These are phyloP conservation scores for Takashimella tepidaria DNA, from an alignment of 1,284 basidiomycete species.

Conservation along the genomic window DNA sequence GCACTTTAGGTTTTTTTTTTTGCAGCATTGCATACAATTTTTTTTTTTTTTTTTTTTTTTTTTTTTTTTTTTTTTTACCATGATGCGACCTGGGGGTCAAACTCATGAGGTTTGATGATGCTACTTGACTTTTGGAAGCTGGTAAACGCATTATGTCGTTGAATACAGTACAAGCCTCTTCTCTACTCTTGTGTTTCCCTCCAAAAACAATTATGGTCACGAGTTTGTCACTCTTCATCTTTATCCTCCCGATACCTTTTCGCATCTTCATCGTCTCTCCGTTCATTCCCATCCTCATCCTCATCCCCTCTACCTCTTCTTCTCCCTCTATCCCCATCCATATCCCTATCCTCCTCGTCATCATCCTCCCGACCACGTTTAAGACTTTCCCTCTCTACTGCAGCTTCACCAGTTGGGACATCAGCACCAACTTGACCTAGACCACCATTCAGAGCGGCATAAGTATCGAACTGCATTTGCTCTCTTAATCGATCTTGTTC, in stretches of 20 bases:
- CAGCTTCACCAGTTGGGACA: slow-evolving; percentile 51
- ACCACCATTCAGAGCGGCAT: slow-evolving; percentile 74
- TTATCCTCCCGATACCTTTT: slow-evolving; percentile 40
- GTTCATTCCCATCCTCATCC: slow-evolving; percentile 25
- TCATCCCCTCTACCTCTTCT: too few species aligned
- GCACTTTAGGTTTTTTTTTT: neutral
- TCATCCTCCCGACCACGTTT: slow-evolving; percentile 38
- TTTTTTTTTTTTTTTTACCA: too few species aligned
- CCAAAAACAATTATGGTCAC: too few species aligned
- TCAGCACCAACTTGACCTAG: slow-evolving; percentile 76
- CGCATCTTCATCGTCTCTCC: slow-evolving; percentile 34
- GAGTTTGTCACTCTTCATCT: slow-evolving; percentile 26
- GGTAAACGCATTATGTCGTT: too few species aligned
- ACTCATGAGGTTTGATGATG: too few species aligned
- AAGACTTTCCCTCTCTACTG: slow-evolving; percentile 12
- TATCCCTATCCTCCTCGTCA: slow-evolving; percentile 15
- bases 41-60: too few species aligned
- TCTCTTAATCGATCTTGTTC: slow-evolving; percentile 75
- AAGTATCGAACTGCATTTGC: slow-evolving; percentile 73
- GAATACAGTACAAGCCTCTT: too few species aligned
- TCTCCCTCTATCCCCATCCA: too few species aligned
- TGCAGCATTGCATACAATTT: neutral
- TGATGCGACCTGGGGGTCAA: too few species aligned
- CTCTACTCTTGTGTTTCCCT: too few species aligned
- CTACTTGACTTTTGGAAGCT: too few species aligned